Evolutionary conservation across 495 filamentous ascomycete genomes (phyloP), one percentile per base, ranked within the genome.

Genomic region (Xylaria curta): DNA sequence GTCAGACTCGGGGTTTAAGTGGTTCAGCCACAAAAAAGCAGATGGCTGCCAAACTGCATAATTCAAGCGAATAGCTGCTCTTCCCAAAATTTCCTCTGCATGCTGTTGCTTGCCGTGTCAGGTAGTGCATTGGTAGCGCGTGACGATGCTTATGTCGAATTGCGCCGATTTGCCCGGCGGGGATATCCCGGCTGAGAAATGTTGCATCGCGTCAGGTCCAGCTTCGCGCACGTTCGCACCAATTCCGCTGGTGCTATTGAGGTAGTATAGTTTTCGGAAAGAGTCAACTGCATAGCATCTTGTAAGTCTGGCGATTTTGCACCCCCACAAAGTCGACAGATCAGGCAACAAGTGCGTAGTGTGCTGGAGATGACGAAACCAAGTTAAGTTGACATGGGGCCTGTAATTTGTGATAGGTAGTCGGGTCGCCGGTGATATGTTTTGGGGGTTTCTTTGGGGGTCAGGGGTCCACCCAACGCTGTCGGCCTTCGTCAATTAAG

Each of bases 71-170:
- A 56, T 56, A 56, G 53, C 21, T 60, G 19, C 13, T 38, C 31
- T 10, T 21, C 15, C 38, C 58, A 60, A 21, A 38, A 60, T 21
- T 38, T 38, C 15, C 31, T 60, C 8, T 56, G 53, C 53, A 56
- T 31, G 13, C 12, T 31, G 26, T 17, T 31, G 53, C 21, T 31
- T 58, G 53, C 53, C 13, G 53, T 15, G 26, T 19, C 26, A 42
- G 38, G 9, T 15, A 58, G 53, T 60, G 58, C 58, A 38, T 60
- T 21, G 6, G 31, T 38, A 60, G 58, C 31, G 33, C 12, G 58
- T 38, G 58, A 60, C 7, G 33, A 60, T 60, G 58, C 58, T 60
- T 33, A 38, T 19, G 28, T 60, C 33, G 56, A 59, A n/a, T 59
- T 59, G 10, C 56, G 56, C 58, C 33, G 56, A 33, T 60, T 59